Evolutionary conservation across 169 alveolate species (phyloP), one percentile per base, ranked within the genome.

Genomic region (Eimeria sp.): DNA sequence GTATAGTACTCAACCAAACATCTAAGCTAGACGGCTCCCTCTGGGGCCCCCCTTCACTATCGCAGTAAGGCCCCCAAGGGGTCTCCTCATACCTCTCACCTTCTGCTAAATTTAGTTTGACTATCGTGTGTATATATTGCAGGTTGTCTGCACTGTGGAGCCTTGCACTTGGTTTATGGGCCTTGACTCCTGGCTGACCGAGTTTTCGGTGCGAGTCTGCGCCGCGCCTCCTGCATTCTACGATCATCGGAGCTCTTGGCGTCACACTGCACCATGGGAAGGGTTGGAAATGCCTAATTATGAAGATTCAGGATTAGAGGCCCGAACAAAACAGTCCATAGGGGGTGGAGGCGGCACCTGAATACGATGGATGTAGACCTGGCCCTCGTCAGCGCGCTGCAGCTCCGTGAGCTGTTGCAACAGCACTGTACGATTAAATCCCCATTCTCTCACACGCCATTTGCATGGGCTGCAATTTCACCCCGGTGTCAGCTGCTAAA

Each of bases 301-400:
- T 76, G 87, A 76, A 43, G 87, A 43, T 2, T n/a, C 34, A 9
- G 87, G 11, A 49, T 49, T n/a, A 43, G 25, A 76, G 11, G 63
- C 9, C 14, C 47, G 5, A 43, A 49, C 45, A 11, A 45, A 45
- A 22, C 3, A 43, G 87, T 25, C 65, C 16, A 20, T 16, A 11
- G 65, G 61, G 9, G 90, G 73, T 16, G 34, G 72, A 82, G 18
- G 30, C 75, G 20, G 7, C 54, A 10, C 57, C 70, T 9, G 63
- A 49, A 18, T 49, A 63, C 57, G 30, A 86, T 86, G 93, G 93
- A 86, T 86, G 65, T 63, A 16, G 93, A 86, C 76, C 43, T 86
- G 82, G 93, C 93, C 16, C 93, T 86, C 82, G 93, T 86, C 82
- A 63, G 93, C 80, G 93, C 93, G 63, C 93, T 86, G 93, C 93